phyloP scores from a whole-genome alignment of 805 yeast genomes.

The Ogataea ganodermae region DNA sequence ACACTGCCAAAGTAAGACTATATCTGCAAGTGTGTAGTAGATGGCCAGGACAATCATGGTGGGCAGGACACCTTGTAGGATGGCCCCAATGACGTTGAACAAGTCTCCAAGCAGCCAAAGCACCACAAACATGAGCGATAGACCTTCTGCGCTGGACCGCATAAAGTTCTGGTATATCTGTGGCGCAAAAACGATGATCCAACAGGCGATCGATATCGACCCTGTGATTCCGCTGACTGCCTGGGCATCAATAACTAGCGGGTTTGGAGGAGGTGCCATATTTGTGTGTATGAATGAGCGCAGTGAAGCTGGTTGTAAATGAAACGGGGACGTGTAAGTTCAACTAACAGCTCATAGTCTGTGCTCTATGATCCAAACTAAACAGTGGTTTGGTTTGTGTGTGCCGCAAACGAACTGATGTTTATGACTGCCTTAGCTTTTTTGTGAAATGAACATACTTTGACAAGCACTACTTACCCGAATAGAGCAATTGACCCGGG shows the following conservation, averaged over 20 bases:
- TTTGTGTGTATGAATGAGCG: background rate
- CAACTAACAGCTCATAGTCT: background rate
- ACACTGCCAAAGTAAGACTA: conserved; percentile 82
- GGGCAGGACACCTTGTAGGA: conserved; percentile 86
- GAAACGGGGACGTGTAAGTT: background rate
- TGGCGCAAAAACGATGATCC: conserved; percentile 98
- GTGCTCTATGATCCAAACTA: background rate
- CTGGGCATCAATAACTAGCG: conserved; percentile 63
- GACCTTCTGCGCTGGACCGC: conserved; percentile 85
- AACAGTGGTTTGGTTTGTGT: too few relatives aligned
- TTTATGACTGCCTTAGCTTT: background rate
- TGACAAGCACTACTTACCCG: conserved; percentile 2
- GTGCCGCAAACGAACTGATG: too few relatives aligned
- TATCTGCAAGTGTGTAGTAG: conserved; percentile 89
- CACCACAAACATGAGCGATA: conserved; percentile 81
- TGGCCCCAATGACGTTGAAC: conserved; percentile 89
- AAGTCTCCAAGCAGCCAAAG: conserved; percentile 94
- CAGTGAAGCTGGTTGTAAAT: background rate
- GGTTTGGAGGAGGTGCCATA: conserved; percentile 66
- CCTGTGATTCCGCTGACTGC: conserved; percentile 80
- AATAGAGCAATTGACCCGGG: conserved; percentile 9
- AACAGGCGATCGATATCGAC: conserved; percentile 92
- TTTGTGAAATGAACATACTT: background rate
- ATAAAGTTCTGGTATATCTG: conserved; percentile 90
- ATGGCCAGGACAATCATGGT: conserved; percentile 93